Percentiles rank a stretch among this genome's conserved stretches.
Conservation (phyloP, 441 rosid genomes). For the Populus hybrid region DNA sequence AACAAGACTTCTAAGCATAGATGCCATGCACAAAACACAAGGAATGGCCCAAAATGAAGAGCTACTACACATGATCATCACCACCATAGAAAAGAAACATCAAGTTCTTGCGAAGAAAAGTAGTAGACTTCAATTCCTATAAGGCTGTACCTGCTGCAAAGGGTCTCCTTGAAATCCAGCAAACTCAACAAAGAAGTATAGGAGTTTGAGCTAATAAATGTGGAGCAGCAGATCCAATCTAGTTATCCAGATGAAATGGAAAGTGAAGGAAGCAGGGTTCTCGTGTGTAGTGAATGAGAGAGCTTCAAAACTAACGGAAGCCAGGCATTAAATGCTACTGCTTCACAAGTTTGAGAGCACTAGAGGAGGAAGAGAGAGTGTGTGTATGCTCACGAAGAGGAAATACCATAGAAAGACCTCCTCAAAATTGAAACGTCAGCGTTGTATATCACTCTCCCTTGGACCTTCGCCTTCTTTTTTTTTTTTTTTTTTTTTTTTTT, state of each 20-base stretch:
- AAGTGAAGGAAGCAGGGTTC: slow-evolving; percentile 22
- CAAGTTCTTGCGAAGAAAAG: not conserved
- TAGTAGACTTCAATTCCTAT: not conserved
- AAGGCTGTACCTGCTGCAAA: not conserved
- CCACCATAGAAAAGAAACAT: not conserved
- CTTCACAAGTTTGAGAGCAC: not conserved
- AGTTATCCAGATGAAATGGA: not conserved
- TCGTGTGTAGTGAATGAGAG: slow-evolving; percentile 20
- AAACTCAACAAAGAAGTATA: not conserved
- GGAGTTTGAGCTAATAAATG: not conserved
- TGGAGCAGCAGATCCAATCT: not conserved
- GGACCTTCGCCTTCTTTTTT: not conserved
- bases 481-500: too few species aligned
- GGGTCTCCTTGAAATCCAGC: not conserved
- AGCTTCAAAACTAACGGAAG: not conserved
- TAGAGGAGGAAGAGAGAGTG: not conserved
- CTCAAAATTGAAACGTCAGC: not conserved
- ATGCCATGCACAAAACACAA: too few species aligned
- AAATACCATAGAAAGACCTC: not conserved
- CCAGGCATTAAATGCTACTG: not conserved
- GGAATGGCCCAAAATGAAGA: too few species aligned
- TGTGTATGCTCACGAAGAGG: not conserved
- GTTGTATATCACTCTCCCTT: not conserved
- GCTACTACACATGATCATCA: not conserved
- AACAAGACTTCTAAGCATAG: too few species aligned